A percentile compares a stretch with the other conserved stretches of the same genome.
Evolutionary conservation across 345 rosid genomes (phyloP).

Genomic region (Sapria himalayana): DNA sequence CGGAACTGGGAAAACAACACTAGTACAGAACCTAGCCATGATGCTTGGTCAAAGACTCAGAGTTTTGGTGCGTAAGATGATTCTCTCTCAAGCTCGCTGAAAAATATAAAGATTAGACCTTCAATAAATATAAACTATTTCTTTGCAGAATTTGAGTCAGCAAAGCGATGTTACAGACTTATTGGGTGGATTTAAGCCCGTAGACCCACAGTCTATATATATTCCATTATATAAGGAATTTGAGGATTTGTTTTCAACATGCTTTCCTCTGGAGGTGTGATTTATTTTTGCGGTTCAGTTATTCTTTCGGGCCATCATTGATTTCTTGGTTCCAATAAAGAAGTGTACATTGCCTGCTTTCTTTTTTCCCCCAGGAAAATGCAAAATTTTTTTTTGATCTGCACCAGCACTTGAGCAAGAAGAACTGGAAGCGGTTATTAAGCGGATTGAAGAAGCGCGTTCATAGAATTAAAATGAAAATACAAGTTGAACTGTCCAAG

Average conservation of each 20-base stretch:
- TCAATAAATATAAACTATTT: too few relatives aligned
- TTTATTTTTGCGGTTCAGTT: constrained; percentile 4
- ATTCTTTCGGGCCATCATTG: too few relatives aligned
- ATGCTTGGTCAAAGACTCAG: constrained; percentile 75
- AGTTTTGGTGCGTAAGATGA: constrained; percentile 46
- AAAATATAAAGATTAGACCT: too few relatives aligned
- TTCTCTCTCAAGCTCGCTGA: neutral
- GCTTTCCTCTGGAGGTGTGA: constrained; percentile 30
- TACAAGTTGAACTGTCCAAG: constrained; percentile 12
- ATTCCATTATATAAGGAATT: constrained; percentile 55
- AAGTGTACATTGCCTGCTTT: too few relatives aligned
- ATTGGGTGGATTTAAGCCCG: constrained; percentile 91
- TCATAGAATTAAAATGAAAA: constrained; percentile 10
- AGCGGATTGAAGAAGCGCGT: constrained; percentile 24
- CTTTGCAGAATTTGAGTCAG: constrained; percentile 77
- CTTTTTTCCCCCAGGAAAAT: constrained; percentile 38
- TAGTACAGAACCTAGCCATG: constrained; percentile 66
- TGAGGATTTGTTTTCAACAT: constrained; percentile 30
- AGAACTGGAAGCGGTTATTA: constrained; percentile 43
- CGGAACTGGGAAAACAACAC: constrained; percentile 95
- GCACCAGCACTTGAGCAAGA: constrained; percentile 20
- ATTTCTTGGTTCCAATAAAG: too few relatives aligned
- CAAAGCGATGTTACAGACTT: constrained; percentile 90
- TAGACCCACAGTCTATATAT: constrained; percentile 49
- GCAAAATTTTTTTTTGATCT: constrained; percentile 17